Conservation (phyloP, 176 grass and related monocot genomes). For the Juncus effusus region DNA sequence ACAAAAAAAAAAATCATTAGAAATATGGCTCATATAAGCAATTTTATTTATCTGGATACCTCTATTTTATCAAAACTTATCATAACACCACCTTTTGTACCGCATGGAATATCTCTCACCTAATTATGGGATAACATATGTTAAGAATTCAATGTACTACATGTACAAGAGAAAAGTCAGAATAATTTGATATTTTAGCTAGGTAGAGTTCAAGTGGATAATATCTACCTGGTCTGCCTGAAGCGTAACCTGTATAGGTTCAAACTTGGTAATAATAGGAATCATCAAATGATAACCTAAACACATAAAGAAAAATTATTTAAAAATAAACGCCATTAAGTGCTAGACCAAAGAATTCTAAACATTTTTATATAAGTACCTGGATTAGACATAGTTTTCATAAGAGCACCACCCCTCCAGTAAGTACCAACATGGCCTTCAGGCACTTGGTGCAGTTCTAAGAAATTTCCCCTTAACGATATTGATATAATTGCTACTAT, state of each 20-base stretch:
- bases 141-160: background rate
- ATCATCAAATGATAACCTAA: conserved; percentile 96
- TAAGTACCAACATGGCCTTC: conserved; percentile 99
- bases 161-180: background rate
- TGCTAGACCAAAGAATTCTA: background rate
- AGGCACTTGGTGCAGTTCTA: conserved; percentile 85
- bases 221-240: conserved; percentile 78
- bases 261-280: conserved; percentile 81
- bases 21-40: background rate
- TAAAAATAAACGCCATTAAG: conserved; percentile 2
- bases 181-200: background rate
- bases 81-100: conserved; percentile 99
- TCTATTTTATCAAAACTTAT: conserved; percentile 99
- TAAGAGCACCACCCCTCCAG: conserved; percentile 96
- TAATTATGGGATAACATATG: conserved; percentile 22
- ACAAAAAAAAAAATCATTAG: background rate
- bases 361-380: conserved; percentile 34
- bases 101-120: conserved; percentile 98
- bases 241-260: conserved; percentile 96
- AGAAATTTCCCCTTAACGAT: conserved; percentile 32
- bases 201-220: conserved; percentile 4
- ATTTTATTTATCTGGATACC: conserved; percentile 37
- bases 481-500: conserved; percentile 45
- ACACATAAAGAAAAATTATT: conserved; percentile 6
- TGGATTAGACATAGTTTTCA: conserved; percentile 84